Evolutionary conservation across 2,329 filamentous ascomycete species (phyloP).

Genomic region (Graphilbum sp.): DNA sequence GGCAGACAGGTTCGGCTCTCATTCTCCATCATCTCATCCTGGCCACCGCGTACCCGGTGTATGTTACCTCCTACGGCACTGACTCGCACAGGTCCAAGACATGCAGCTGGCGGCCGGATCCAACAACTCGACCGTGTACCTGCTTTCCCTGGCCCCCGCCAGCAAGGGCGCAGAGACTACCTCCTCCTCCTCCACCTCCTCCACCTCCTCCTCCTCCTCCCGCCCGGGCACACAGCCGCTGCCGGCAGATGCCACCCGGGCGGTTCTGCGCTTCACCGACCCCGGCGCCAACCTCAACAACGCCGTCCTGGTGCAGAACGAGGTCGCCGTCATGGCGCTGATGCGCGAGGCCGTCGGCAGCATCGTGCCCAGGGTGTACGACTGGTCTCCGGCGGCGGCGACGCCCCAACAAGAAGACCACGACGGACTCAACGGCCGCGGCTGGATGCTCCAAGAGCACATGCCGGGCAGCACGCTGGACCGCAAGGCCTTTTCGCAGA

Average conservation of each 20-base stretch:
- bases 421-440: neutral
- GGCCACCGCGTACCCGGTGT: no score
- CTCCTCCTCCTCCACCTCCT: no score
- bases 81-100: no score
- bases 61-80: no score
- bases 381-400: constrained; percentile 15
- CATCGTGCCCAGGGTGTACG: constrained; percentile 14
- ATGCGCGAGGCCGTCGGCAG: constrained; percentile 10
- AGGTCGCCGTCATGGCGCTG: constrained; percentile 17
- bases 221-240: constrained; percentile 3
- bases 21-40: no score
- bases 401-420: no score
- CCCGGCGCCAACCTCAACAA: constrained; percentile 14
- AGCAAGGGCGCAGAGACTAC: no score
- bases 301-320: constrained; percentile 15
- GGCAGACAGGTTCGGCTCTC: no score
- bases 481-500: constrained; percentile 10
- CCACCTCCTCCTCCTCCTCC: no score
- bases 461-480: constrained; percentile 15
- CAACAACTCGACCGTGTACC: no score
- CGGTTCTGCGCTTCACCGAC: constrained; percentile 19
- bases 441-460: constrained; percentile 15
- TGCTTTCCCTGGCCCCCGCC: no score
- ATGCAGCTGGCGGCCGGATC: no score
- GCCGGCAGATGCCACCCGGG: constrained; percentile 11